phyloP scores from a whole-genome alignment of 768 basidiomycete genomes.

The Kwoniella dendrophila region DNA sequence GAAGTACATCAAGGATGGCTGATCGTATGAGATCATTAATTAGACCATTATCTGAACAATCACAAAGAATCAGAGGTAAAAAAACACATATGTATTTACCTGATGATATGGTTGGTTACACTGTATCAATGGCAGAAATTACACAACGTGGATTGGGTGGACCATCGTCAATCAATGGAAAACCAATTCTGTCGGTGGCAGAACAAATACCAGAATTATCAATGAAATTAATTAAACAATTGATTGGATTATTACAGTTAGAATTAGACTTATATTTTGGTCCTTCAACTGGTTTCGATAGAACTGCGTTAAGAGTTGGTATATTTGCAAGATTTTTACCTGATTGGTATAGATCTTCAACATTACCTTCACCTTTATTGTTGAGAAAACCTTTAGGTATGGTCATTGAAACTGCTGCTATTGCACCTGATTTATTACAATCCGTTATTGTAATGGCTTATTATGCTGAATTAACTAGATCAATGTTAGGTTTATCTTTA shows the following conservation, averaged over 20 bases:
- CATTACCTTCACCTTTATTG: conserved; percentile 81
- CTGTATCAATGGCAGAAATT: conserved; percentile 77
- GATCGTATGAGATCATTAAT: conserved; percentile 80
- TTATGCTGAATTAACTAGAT: conserved; percentile 84
- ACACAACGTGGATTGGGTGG: conserved; percentile 67
- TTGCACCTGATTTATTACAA: conserved; percentile 83
- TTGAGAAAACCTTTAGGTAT: conserved; percentile 87
- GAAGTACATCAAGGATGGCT: conserved; percentile 75
- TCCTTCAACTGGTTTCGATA: conserved; percentile 36
- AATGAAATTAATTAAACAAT: conserved; percentile 72
- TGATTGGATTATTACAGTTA: conserved; percentile 66
- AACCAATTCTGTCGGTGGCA: conserved; percentile 61
- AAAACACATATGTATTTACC: conserved; percentile 88
- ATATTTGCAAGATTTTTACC: conserved; percentile 87
- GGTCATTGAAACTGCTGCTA: conserved; percentile 84
- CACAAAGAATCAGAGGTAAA: conserved; percentile 73
- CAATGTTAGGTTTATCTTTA: conserved; percentile 70
- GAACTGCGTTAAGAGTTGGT: conserved; percentile 47
- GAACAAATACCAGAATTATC: conserved; percentile 80
- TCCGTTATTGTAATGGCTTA: conserved; percentile 87
- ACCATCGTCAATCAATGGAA: conserved; percentile 43
- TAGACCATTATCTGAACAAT: conserved; percentile 80
- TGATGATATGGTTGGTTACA: conserved; percentile 87
- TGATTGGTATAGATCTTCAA: conserved; percentile 86
- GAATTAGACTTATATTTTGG: conserved; percentile 51